phyloP scores from a whole-genome alignment of 108 stramenopile genomes.

The Nannochloropsis salina region DNA sequence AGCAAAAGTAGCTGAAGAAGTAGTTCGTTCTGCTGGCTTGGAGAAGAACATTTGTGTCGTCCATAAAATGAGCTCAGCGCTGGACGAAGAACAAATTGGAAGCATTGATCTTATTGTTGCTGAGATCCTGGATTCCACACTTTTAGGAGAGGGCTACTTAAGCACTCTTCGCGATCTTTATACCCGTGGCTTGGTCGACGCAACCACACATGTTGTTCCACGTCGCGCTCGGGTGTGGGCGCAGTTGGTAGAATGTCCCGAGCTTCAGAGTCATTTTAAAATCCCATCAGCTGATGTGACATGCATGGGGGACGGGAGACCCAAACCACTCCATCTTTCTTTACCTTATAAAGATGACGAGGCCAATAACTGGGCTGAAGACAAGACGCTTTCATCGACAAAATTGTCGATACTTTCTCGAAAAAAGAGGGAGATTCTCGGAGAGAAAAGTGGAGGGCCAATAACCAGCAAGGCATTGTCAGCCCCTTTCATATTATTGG shows the following conservation, averaged over 20 bases:
- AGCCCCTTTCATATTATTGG: neutral
- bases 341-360: neutral
- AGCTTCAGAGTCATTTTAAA: neutral
- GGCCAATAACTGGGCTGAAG: neutral
- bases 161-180: neutral
- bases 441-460: neutral
- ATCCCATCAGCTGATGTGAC: constrained; percentile 1
- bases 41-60: neutral
- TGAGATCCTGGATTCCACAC: neutral
- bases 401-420: neutral
- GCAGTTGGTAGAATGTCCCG: neutral
- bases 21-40: neutral
- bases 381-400: neutral
- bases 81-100: neutral
- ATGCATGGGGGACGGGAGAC: neutral
- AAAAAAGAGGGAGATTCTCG: neutral
- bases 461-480: neutral
- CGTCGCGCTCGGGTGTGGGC: neutral
- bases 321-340: neutral
- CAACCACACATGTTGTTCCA: neutral
- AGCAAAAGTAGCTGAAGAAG: neutral
- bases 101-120: neutral
- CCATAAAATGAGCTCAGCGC: neutral
- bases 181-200: neutral
- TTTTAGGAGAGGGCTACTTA: neutral